Conservation (phyloP, 371 early-diverging fungal species). For the Apophysomyces variabilis region DNA sequence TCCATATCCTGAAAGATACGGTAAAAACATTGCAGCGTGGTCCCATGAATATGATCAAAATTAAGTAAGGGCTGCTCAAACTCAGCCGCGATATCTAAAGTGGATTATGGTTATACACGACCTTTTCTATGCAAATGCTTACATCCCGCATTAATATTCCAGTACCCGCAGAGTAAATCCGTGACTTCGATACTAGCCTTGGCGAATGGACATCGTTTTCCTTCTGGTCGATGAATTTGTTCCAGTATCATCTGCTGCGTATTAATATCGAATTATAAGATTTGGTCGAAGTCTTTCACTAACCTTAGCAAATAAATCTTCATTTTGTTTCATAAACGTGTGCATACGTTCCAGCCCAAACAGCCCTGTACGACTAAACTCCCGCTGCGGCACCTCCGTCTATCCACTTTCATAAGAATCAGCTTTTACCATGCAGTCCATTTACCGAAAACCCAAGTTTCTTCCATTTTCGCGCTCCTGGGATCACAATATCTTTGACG, state of each 20-base stretch:
- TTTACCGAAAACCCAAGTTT: slow-evolving; percentile 72
- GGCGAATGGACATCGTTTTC: slow-evolving; percentile 68
- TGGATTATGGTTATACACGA: background rate
- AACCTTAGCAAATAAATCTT: slow-evolving; percentile 58
- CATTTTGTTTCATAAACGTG: slow-evolving; percentile 53
- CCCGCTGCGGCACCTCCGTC: slow-evolving; percentile 68
- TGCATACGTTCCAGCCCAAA: slow-evolving; percentile 72
- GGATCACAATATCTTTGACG: slow-evolving; percentile 39
- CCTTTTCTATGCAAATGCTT: slow-evolving; percentile 18
- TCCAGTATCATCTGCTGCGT: slow-evolving; percentile 54
- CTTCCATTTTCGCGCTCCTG: slow-evolving; percentile 63
- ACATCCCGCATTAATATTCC: slow-evolving; percentile 75
- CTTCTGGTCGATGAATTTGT: slow-evolving; percentile 62
- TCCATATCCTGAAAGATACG: slow-evolving; percentile 74
- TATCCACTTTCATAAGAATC: slow-evolving; percentile 22
- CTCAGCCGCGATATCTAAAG: slow-evolving; percentile 53
- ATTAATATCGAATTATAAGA: background rate
- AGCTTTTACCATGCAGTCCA: background rate
- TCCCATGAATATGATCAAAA: slow-evolving; percentile 64
- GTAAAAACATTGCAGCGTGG: slow-evolving; percentile 61
- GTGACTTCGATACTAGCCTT: slow-evolving; percentile 72
- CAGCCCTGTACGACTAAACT: slow-evolving; percentile 68
- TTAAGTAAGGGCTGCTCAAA: slow-evolving; percentile 69
- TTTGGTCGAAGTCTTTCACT: background rate
- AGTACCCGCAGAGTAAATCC: slow-evolving; percentile 70